A percentile compares a stretch with the other conserved stretches of the same genome.
Evolutionary conservation across 1,284 basidiomycete species (phyloP).

Genomic region (Malassezia slooffiae): DNA sequence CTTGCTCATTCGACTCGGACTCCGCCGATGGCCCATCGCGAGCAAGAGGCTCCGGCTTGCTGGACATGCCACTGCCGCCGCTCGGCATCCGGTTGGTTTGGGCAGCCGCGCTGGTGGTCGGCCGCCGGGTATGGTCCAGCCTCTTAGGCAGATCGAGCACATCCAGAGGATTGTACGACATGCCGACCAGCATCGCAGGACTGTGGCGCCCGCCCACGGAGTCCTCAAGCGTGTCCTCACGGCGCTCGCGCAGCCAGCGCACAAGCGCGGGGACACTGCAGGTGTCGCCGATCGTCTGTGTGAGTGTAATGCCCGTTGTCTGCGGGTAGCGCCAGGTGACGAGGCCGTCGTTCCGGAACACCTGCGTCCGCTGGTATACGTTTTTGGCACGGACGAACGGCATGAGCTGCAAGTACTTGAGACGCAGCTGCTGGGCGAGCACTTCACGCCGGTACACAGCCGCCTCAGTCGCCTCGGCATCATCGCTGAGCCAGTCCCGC

Average conservation of each 20-base stretch:
- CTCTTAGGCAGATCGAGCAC: not conserved
- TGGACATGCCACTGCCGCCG: too few relatives aligned
- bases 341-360: constrained; percentile 34
- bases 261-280: constrained; percentile 38
- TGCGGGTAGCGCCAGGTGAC: constrained; percentile 43
- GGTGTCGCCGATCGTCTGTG: constrained; percentile 33
- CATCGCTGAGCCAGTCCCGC: constrained; percentile 30
- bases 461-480: constrained; percentile 23
- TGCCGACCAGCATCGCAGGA: constrained; percentile 12
- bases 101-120: constrained; percentile 16
- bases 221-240: constrained; percentile 42
- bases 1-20: too few relatives aligned
- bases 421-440: constrained; percentile 38
- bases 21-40: too few relatives aligned
- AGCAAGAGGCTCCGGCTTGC: too few relatives aligned
- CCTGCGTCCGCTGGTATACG: constrained; percentile 40
- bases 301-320: constrained; percentile 23
- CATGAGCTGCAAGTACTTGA: constrained; percentile 40
- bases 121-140: not conserved
- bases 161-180: not conserved
- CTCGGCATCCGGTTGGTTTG: constrained; percentile 10
- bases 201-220: constrained; percentile 29
- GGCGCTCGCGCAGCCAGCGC: constrained; percentile 41
- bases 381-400: constrained; percentile 36
- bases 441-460: constrained; percentile 34